Base-by-base conservation (phyloP, 164 flowering plant genomes). In the Nymphaea colorata region DNA sequence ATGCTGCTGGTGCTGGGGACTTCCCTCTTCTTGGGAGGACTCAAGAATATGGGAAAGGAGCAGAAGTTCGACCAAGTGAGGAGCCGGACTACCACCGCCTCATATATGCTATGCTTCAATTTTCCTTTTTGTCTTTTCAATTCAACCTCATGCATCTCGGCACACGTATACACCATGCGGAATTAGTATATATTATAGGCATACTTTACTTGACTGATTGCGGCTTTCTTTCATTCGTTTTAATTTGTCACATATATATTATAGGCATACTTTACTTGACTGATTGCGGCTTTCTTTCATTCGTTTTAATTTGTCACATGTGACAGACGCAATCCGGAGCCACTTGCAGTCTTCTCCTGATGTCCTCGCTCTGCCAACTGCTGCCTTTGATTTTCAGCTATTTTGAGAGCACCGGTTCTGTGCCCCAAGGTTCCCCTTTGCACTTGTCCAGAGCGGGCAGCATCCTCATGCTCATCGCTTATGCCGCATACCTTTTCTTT, bases 1-100 rank as follows among this genome's bases (percentile, higher is more conserved):
- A 88, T 94, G 8, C 92, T 94, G 42, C 79, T 94, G 61, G 98
- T 94, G 66, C 89, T 94, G 44, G 97, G 97, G 16, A 85, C 85
- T 25, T 91, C 98, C 41, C 87, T 94, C 62, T 81, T 94, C 42
- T 85, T 89, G 68, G 98, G 98, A 4, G 98, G 98, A 66, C 41
- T 94, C 45, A 61, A 44, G 61, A 87, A 93, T 68, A 69, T 89
- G 0, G n/a, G 59, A 14, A 68, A 62, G 41, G 89, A 87, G 57
- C 98, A 91, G 67, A 87, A 76, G 72, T 94, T 67, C 61, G 96
- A 94, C 69, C 76, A 93, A 60, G 99, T 94, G 83, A 65, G 82
- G n/a, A 6, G 6, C 3, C 7, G 5, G 17, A 18, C 42, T 43
- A 51, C 44, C 14, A 4, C 55, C 12, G 5, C 7, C 12, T 47